Evolutionary conservation across 2,329 filamentous ascomycete genomes (phyloP).

Genomic region (Sclerotinia sclerotiorum): DNA sequence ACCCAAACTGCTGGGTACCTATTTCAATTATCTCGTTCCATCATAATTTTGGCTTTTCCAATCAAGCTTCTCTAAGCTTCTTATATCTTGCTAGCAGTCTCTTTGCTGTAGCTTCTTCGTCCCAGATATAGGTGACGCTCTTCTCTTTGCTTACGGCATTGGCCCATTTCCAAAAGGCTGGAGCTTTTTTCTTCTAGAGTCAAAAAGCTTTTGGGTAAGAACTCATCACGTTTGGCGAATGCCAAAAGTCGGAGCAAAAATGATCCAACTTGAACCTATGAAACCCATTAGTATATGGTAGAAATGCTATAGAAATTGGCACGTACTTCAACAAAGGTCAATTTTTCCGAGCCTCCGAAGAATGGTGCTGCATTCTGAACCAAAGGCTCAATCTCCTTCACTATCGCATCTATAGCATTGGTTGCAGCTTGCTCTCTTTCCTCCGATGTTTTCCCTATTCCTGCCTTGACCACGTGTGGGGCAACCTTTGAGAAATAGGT

Average conservation of each 20-base stretch:
- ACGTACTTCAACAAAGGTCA: conserved; percentile 73
- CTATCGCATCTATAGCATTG: conserved; percentile 55
- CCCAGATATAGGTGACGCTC: conserved; percentile 64
- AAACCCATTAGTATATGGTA: conserved; percentile 24
- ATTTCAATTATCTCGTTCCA: background rate
- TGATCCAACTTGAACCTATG: conserved; percentile 61
- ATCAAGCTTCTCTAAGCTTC: conserved; percentile 18
- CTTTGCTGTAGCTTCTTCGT: conserved; percentile 51
- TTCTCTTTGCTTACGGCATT: conserved; percentile 58
- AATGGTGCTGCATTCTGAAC: conserved; percentile 58
- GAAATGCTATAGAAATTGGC: too few relatives aligned
- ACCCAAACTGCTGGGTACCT: background rate
- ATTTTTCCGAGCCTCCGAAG: conserved; percentile 60
- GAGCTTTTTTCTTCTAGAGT: conserved; percentile 55
- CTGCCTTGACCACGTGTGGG: conserved; percentile 47
- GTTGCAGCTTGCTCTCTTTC: conserved; percentile 52
- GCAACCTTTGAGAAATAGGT: conserved; percentile 64
- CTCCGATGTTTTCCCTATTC: conserved; percentile 28
- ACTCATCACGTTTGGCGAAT: conserved; percentile 52
- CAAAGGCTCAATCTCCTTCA: conserved; percentile 73
- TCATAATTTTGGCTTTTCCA: background rate
- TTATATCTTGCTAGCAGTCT: conserved; percentile 44
- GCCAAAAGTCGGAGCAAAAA: conserved; percentile 63
- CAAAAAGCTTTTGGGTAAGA: conserved; percentile 53
- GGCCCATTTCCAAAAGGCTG: conserved; percentile 68